phyloP scores from a whole-genome alignment of 2,329 filamentous ascomycete genomes.

The Microthyrium microscopicum region DNA sequence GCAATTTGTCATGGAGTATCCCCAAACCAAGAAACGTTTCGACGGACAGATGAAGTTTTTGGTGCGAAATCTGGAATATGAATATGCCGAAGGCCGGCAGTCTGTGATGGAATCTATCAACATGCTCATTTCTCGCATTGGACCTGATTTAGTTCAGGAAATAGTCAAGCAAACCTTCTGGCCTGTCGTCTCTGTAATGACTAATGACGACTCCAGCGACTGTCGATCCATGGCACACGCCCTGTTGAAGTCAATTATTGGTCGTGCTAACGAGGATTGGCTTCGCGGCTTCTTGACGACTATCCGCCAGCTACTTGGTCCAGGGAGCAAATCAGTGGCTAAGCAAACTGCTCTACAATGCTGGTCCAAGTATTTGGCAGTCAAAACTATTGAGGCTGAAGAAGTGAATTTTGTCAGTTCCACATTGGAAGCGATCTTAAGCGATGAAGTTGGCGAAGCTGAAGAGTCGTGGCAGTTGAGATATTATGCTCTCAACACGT shows the following conservation, averaged over 20 bases:
- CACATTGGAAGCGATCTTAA: slow-evolving; percentile 33
- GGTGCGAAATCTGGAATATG: slow-evolving; percentile 78
- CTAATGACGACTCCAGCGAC: slow-evolving; percentile 74
- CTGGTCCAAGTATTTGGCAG: slow-evolving; percentile 71
- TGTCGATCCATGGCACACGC: slow-evolving; percentile 70
- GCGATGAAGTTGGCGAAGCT: slow-evolving; percentile 33
- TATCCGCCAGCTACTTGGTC: slow-evolving; percentile 59
- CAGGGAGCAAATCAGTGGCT: slow-evolving; percentile 42
- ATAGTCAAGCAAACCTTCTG: slow-evolving; percentile 69
- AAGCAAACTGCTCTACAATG: slow-evolving; percentile 60
- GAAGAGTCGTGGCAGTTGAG: slow-evolving; percentile 54
- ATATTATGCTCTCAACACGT: slow-evolving; percentile 54
- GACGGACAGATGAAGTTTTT: slow-evolving; percentile 79
- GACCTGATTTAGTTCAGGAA: slow-evolving; percentile 67
- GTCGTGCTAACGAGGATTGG: slow-evolving; percentile 56
- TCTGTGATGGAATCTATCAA: slow-evolving; percentile 89
- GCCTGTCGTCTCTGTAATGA: slow-evolving; percentile 67
- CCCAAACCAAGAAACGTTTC: slow-evolving; percentile 79
- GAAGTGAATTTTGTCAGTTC: slow-evolving; percentile 45
- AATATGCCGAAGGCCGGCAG: slow-evolving; percentile 71
- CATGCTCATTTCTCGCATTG: slow-evolving; percentile 69
- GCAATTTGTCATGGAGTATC: slow-evolving; percentile 88
- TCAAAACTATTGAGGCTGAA: slow-evolving; percentile 43
- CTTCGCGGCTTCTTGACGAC: slow-evolving; percentile 53
- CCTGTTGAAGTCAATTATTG: slow-evolving; percentile 66